phyloP scores from a whole-genome alignment of 805 yeast species.

The Pichia californica region DNA sequence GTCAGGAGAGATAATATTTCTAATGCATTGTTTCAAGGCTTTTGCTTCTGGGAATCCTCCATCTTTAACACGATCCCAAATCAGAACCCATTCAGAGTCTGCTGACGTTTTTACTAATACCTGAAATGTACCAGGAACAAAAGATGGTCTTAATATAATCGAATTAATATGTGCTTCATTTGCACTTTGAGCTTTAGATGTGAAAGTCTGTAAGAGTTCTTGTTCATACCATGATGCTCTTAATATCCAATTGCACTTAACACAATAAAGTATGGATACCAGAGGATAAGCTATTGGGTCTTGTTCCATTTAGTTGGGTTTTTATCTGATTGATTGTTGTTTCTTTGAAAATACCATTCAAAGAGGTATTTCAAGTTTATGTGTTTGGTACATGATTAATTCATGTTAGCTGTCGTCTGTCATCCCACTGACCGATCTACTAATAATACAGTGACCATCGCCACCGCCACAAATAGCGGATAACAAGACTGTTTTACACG shows the following conservation, averaged over 20 bases:
- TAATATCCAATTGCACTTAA: conserved; percentile 81
- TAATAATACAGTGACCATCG: too few species aligned
- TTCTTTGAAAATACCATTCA: too few species aligned
- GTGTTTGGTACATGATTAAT: too few species aligned
- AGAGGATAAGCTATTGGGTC: conserved; percentile 40
- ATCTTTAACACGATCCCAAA: conserved; percentile 57
- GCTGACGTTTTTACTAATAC: conserved; percentile 39
- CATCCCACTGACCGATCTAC: too few species aligned
- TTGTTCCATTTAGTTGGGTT: too few species aligned
- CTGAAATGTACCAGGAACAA: conserved; percentile 50
- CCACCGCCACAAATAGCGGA: too few species aligned
- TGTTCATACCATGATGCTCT: conserved; percentile 86
- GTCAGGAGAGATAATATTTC: conserved; percentile 53
- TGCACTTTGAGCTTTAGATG: conserved; percentile 17
- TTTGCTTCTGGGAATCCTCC: conserved; percentile 89
- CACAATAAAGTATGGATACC: conserved; percentile 68
- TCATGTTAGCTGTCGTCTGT: too few species aligned
- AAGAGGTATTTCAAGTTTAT: too few species aligned
- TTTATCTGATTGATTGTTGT: conserved; percentile 1
- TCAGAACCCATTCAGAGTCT: conserved; percentile 26
- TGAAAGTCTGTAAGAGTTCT: conserved; percentile 77
- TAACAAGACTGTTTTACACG: too few species aligned
- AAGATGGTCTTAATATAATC: conserved; percentile 42
- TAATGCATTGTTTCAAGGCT: conserved; percentile 58
- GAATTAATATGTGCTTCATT: conserved; percentile 41